Base-by-base conservation (phyloP, 352 stramenopile genomes). In the Halophytophthora polymorphica region DNA sequence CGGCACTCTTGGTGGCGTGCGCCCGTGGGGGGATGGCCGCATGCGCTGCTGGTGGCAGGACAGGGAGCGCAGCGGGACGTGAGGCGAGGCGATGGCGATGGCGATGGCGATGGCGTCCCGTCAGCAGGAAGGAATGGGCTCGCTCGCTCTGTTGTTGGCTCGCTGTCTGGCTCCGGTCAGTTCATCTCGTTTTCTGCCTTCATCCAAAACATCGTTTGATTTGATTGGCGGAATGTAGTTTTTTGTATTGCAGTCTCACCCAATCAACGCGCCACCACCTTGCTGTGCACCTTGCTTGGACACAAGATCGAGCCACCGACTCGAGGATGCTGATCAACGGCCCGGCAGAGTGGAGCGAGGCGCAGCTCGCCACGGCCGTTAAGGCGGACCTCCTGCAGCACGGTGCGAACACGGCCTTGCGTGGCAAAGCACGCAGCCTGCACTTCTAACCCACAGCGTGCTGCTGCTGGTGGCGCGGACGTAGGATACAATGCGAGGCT, bases 401-500 rank as follows among this genome's bases (percentile, higher is more conserved):
- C 53, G 66, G 73, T 78, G 44, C 14, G 22, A 14, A 7, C 21
- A 19, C 8, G 25, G 25, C 25, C 25, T 31, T 31, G 25, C 25
- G 25, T 31, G 25, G 25, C 25, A 31, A 10, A 31, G 25, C 8
- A 8, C 25, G 25, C 25, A 8, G 4, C 25, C 4, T 8, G 25
- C 8, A 8, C 4, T 8, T 31, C 4, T 8, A 31, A 8, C 25
- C 8, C 25, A 31, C 25, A 8, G 25, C 25, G 25, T 31, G 4
- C 25, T 31, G 29, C 38, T 42, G 45, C 7, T 25, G 29, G 10
- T 34, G 19, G 39, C 15, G 40, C 6, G 19, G 25, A 7, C 34
- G 5, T 28, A 84, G 73, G 57, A 48, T 84, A 80, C 52, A 74
- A 77, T 41, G n/a, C 55, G 11, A 52, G 42, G 43, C 40, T 84